A percentile compares a stretch with the other conserved stretches of the same genome.
phyloP scores from a whole-genome alignment of 164 flowering plant genomes.

The grape (Vitis vinifera) region ASM3070453v1 NC_081808.1:20339001-20339500 shows the following conservation, averaged over 20 bases:
- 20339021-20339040: too few relatives aligned
- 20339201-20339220: background rate
- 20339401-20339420: conserved; percentile 26
- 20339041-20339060: too few relatives aligned
- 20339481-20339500: background rate
- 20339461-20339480: conserved; percentile 38
- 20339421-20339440: conserved; percentile 27
- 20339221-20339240: conserved; percentile 30
- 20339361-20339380: conserved; percentile 29
- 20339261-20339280: conserved; percentile 46
- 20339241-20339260: conserved; percentile 30
- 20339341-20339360: conserved; percentile 33
- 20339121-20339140: too few relatives aligned
- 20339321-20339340: conserved; percentile 35
- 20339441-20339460: conserved; percentile 34
- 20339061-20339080: too few relatives aligned
- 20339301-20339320: conserved; percentile 34
- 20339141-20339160: too few relatives aligned
- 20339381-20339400: conserved; percentile 39
- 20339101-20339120: too few relatives aligned
- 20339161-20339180: too few relatives aligned
- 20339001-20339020: too few relatives aligned
- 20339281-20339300: conserved; percentile 36
- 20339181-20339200: too few relatives aligned
- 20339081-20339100: too few relatives aligned